Percentiles rank a stretch among this genome's conserved stretches.
phyloP scores from a whole-genome alignment of 2,329 filamentous ascomycete species.

The Periconia digitata region DNA sequence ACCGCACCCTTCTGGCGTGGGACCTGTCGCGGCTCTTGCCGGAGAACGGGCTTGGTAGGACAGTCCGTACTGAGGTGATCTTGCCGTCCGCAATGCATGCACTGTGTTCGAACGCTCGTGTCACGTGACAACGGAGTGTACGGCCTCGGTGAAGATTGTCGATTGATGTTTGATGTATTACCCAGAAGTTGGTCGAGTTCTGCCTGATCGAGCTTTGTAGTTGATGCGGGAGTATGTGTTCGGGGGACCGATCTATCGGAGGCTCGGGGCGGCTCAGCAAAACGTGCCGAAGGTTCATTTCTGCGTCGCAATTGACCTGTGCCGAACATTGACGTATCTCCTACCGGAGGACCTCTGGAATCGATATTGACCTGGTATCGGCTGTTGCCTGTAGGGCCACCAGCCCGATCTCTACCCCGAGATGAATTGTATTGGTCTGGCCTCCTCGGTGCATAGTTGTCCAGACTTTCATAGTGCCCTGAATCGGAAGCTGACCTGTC shows the following conservation, averaged over 20 bases:
- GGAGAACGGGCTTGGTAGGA: slow-evolving; percentile 27
- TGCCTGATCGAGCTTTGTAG: slow-evolving; percentile 23
- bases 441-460: background rate
- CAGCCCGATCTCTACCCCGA: background rate
- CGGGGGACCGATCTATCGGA: slow-evolving; percentile 3
- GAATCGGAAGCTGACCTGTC: background rate
- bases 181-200: slow-evolving; percentile 32
- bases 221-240: slow-evolving; percentile 11
- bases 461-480: background rate
- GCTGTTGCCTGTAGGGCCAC: background rate
- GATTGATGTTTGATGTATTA: slow-evolving; percentile 8
- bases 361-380: slow-evolving; percentile 37
- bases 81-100: slow-evolving; percentile 31
- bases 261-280: background rate
- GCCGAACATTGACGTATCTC: slow-evolving; percentile 27
- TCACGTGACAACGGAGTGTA: slow-evolving; percentile 29
- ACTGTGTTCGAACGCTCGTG: slow-evolving; percentile 23
- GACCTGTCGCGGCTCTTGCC: slow-evolving; percentile 11
- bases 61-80: slow-evolving; percentile 28
- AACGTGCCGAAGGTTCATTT: slow-evolving; percentile 16
- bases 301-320: slow-evolving; percentile 28
- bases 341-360: slow-evolving; percentile 22
- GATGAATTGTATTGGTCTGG: background rate
- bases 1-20: slow-evolving; percentile 30
- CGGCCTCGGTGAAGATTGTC: slow-evolving; percentile 8